These are phyloP conservation scores for Penicillium sp. DNA, from an alignment of 2,329 filamentous ascomycete species.

Conservation along the genomic window DNA sequence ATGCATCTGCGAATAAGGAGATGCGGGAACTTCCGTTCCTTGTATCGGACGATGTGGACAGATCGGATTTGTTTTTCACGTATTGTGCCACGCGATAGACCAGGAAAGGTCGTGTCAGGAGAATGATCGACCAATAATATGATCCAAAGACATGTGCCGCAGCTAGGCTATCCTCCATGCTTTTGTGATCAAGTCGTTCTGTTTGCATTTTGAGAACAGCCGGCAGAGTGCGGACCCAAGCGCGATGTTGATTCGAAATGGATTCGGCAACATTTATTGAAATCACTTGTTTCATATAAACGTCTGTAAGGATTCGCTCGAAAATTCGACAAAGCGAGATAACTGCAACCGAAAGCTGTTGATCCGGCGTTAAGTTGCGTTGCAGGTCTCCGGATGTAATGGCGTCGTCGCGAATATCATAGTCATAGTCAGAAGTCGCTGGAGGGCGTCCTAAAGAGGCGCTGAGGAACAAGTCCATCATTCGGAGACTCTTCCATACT, in stretches of 20 bases:
- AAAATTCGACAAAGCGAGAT: slow-evolving; percentile 49
- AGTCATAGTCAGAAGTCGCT: slow-evolving; percentile 58
- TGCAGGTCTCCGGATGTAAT: slow-evolving; percentile 31
- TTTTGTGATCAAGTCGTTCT: slow-evolving; percentile 46
- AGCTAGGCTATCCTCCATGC: slow-evolving; percentile 44
- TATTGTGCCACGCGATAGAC: slow-evolving; percentile 55
- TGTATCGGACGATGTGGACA: slow-evolving; percentile 22
- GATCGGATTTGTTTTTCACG: slow-evolving; percentile 34
- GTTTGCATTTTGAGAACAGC: slow-evolving; percentile 53
- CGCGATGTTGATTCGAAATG: slow-evolving; percentile 48
- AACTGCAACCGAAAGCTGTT: slow-evolving; percentile 55
- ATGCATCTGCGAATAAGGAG: slow-evolving; percentile 43
- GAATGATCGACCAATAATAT: slow-evolving; percentile 60
- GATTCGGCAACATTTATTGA: slow-evolving; percentile 46
- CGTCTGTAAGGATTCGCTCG: slow-evolving; percentile 47
- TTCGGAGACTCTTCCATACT: slow-evolving; percentile 58
- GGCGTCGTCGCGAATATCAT: slow-evolving; percentile 40
- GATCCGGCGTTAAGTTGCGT: slow-evolving; percentile 25
- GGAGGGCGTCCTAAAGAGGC: slow-evolving; percentile 57
- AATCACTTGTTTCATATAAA: slow-evolving; percentile 50
- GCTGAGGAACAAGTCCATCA: slow-evolving; percentile 58
- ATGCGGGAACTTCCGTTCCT: slow-evolving; percentile 35
- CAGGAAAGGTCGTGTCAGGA: slow-evolving; percentile 58
- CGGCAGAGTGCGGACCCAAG: slow-evolving; percentile 48
- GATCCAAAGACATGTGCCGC: slow-evolving; percentile 56